Percentiles rank a stretch among this genome's conserved stretches.
phyloP scores from a whole-genome alignment of 495 filamentous ascomycete genomes.

The Daldinia concentrica region DNA sequence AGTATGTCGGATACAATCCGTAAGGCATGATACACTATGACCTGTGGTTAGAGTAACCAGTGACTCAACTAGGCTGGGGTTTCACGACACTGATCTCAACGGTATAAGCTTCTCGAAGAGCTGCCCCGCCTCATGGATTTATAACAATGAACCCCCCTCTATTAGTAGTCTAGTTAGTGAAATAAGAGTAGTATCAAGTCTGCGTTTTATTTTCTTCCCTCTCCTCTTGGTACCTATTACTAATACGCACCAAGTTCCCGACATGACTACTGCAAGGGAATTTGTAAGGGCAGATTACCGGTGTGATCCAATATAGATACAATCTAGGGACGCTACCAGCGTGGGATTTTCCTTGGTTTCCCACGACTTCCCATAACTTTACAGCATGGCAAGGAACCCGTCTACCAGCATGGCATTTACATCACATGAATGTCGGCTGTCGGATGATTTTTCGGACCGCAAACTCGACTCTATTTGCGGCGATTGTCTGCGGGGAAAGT shows the following conservation, averaged over 20 bases:
- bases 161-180: background rate
- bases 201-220: background rate
- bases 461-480: slow-evolving; percentile 5
- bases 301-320: background rate
- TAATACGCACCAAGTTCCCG: background rate
- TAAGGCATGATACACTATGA: background rate
- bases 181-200: background rate
- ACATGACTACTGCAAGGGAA: background rate
- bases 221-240: background rate
- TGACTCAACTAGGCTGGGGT: background rate
- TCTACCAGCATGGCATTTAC: background rate
- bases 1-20: slow-evolving; percentile 14
- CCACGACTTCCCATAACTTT: background rate
- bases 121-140: background rate
- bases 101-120: background rate
- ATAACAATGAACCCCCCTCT: background rate
- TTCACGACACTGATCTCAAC: background rate
- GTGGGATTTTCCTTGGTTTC: background rate
- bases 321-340: background rate
- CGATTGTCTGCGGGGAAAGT: slow-evolving; percentile 9
- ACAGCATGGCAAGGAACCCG: background rate
- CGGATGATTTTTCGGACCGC: slow-evolving; percentile 14
- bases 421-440: background rate
- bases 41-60: background rate
- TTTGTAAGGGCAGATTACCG: background rate